Base-by-base conservation (phyloP, 2,329 filamentous ascomycete genomes). In the Cordyceps fumosorosea region DNA sequence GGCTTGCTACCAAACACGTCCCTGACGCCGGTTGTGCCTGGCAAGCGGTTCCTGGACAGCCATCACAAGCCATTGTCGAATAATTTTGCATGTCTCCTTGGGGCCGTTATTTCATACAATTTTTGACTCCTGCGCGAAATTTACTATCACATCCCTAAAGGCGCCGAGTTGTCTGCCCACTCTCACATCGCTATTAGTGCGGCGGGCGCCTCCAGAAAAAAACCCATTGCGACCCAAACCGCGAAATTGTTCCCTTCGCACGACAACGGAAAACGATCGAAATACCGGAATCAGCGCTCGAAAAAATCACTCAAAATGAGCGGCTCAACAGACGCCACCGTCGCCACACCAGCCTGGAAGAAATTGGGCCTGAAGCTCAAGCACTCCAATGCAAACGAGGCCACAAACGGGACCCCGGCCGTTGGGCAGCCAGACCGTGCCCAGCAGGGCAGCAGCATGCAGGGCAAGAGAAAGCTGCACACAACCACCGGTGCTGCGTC, bases 301-400 rank as follows among this genome's bases (percentile, higher is more conserved):
- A 18, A 45, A 60, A 60, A 50, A 53, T n/a, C 14, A n/a, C 20
- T 34, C 50, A 63, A 48, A 60, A 63, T 63, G 62, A 60, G 51
- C 51, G 56, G 56, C 22, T 63, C 62, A 44, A 29, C 44, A 54
- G 56, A 55, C 32, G 45, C 37, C 50, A 20, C 62, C 18, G 18
- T 50, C 14, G 26, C 42, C 42, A 60, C 62, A 65, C 83, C 83
- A 62, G 82, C 82, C 66, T 85, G 83, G 83, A 85, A 85, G 71
- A 80, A 81, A 77, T 80, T 85, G 78, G 83, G 84, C 74, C 80
- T 85, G 71, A 84, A 84, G 77, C 82, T 85, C 74, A 85, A 85
- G 74, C 70, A 60, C 51, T 63, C 57, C 22, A 51, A 42, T 12
- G 62, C 62, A 56, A 29, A 48, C 18, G 56, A 54, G 56, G 12